Evolutionary conservation across 1,284 basidiomycete species (phyloP).

Genomic region (Tremellales sp.): DNA sequence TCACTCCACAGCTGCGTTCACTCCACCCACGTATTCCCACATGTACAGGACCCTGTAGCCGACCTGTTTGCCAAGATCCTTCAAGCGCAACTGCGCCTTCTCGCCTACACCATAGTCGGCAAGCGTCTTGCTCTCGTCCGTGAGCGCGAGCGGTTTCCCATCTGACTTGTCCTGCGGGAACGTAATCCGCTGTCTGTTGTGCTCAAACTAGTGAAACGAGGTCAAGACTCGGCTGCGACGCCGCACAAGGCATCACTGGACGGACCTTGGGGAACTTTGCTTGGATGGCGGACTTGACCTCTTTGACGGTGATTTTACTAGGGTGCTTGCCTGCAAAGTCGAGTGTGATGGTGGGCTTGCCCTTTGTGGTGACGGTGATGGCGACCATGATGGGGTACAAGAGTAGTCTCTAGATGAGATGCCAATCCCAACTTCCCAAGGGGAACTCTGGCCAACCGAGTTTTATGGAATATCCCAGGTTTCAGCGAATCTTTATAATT

Average conservation of each 20-base stretch:
- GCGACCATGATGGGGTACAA: slow-evolving; percentile 61
- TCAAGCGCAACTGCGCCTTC: slow-evolving; percentile 62
- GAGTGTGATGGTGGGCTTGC: slow-evolving; percentile 58
- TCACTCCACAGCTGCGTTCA: neutral
- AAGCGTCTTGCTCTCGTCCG: slow-evolving; percentile 63
- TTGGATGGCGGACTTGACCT: slow-evolving; percentile 49
- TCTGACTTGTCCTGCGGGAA: slow-evolving; percentile 35
- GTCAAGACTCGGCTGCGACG: neutral
- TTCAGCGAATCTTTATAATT: too few species aligned
- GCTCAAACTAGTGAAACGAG: slow-evolving; percentile 57
- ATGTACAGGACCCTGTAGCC: slow-evolving; percentile 81
- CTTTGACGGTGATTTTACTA: slow-evolving; percentile 47
- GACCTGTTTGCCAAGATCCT: slow-evolving; percentile 84
- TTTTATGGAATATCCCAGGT: too few species aligned
- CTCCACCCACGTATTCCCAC: slow-evolving; percentile 76
- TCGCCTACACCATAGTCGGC: slow-evolving; percentile 57
- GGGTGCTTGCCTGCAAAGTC: slow-evolving; percentile 54
- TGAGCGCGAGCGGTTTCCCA: slow-evolving; percentile 52
- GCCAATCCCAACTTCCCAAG: too few species aligned
- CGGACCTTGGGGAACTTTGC: slow-evolving; percentile 54
- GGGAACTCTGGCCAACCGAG: too few species aligned
- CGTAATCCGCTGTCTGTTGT: slow-evolving; percentile 68
- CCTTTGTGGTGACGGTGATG: slow-evolving; percentile 55
- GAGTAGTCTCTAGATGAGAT: neutral
- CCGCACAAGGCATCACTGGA: slow-evolving; percentile 1